phyloP scores from a whole-genome alignment of 2,329 filamentous ascomycete genomes.

The Ophiobolus disseminans region DNA sequence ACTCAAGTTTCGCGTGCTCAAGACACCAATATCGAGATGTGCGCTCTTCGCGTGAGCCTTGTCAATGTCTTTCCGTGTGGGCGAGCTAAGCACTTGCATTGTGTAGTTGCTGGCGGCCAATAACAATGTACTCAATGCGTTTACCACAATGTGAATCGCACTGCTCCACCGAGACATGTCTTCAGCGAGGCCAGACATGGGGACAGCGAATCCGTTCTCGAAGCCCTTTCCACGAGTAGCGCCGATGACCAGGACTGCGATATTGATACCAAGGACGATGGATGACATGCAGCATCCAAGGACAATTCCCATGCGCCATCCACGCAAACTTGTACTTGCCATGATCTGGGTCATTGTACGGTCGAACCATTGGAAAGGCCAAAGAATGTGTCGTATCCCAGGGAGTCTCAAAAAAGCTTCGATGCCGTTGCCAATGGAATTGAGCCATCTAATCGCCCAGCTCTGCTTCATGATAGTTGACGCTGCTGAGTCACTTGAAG shows the following conservation, averaged over 20 bases:
- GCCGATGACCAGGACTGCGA: slow-evolving; percentile 7
- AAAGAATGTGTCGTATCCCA: neutral
- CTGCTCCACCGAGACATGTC: slow-evolving; percentile 13
- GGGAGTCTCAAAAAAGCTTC: neutral
- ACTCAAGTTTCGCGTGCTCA: slow-evolving; percentile 50
- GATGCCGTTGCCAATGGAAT: neutral
- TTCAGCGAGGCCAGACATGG: neutral
- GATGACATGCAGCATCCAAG: slow-evolving; percentile 18
- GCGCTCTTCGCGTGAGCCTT: slow-evolving; percentile 30
- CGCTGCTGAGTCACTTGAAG: slow-evolving; percentile 3
- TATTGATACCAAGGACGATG: slow-evolving; percentile 23
- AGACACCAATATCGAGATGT: slow-evolving; percentile 53
- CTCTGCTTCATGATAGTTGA: slow-evolving; percentile 1
- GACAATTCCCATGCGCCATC: slow-evolving; percentile 30
- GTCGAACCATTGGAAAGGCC: slow-evolving; percentile 1
- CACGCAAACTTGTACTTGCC: slow-evolving; percentile 10
- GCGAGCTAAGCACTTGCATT: slow-evolving; percentile 35
- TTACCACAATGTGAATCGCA: slow-evolving; percentile 57
- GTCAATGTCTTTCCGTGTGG: slow-evolving; percentile 29
- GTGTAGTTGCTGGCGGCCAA: slow-evolving; percentile 31
- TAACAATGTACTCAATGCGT: slow-evolving; percentile 49
- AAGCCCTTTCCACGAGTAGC: neutral
- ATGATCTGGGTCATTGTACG: neutral
- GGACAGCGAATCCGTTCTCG: slow-evolving; percentile 3
- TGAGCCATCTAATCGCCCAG: neutral